Evolutionary conservation across 208 protist genomes (phyloP), one percentile per base, ranked within the genome.

Genomic region (Wallacemonas rigidus): DNA sequence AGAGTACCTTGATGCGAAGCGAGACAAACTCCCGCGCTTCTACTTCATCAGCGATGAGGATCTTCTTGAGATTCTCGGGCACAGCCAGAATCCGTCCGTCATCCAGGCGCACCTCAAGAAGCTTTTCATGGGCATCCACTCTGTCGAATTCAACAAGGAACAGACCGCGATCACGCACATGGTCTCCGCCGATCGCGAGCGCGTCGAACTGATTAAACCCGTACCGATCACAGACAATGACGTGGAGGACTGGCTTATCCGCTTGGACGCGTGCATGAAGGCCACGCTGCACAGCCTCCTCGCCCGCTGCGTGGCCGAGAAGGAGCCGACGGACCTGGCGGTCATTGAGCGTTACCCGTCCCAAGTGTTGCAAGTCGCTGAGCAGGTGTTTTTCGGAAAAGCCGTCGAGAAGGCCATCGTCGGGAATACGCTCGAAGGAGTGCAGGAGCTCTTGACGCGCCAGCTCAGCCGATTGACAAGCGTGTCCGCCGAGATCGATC

Each of bases 1-100:
- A 48, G 95, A 98, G 76, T 99, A 97, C 83, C 90, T 99, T n/a
- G 98, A 99, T 76, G 80, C 97, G 54, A 99, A 99, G 87, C 90
- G 98, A 26, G 82, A 88, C 40, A 93, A 89, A 74, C 85, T 97
- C 69, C 94, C 95, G 7, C 91, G 98, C 58, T 99, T 99, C 76
- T 99, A 99, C 80, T 99, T 99, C 80, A 98, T 99, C 77, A 98
- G 97, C 77, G 98, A 99, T 81, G 97, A 99, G 71, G 98, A 99
- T 72, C 82, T 99, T 76, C 90, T 99, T 5, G 98, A 99, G 85
- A 99, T 99, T 85, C 86, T 98, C 41, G 95, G 95, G 17, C 95
- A 98, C 74, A 98, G 96, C 74, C 86, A 95, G 71, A 93, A 91
- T 80, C 93, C 93, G 0, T 86, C 84, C 40, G 89, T 96, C 41